Evolutionary conservation across 1,139 yeast species (phyloP), one percentile per base, ranked within the genome.

Genomic region (Arxiozyma bovina): DNA sequence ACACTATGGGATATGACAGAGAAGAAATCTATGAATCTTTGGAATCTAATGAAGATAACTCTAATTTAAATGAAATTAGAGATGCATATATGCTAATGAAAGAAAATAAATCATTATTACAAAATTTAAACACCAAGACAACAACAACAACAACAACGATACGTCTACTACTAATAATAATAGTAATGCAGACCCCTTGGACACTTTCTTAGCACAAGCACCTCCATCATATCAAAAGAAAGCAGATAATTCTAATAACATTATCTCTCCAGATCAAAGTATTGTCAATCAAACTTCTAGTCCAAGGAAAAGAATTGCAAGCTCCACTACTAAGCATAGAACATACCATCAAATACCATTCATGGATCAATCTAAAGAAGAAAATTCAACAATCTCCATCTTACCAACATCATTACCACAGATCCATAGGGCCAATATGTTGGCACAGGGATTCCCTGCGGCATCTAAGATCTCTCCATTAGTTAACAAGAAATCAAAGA

Each of bases 321-420:
- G 57, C 34, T 50, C 57, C 4, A 54, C 53, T 9, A 55, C 65
- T 5, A 65, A 63, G 45, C 69, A 66, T 51, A 61, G 68, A 51
- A 65, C 70, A 1, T 72, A 58, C 63, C 72, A 50, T 58, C 74
- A 63, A 61, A 61, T 65, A 18, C 61, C 66, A 6, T 59, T 60
- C 59, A 50, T 56, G 53, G 61, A 62, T 58, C 59, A 67, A 57
- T 58, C 66, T 40, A 63, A 65, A 50, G 72, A 70, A 53, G 64
- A 71, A 38, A 71, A 71, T 42, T 72, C 73, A 22, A 88, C 96
- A 1, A 90, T 93, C 59, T 96, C 98, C 1, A 88, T 93, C 45
- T 74, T 93, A 59, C 98, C 99, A 4, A 85, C 96, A 2, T 90
- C 97, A 4, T 77, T 93, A 62, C 97, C 99, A 1, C 89, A 93